A percentile compares a stretch with the other conserved stretches of the same genome.
Conservation (phyloP, 2,329 filamentous ascomycete species). For the Microdochium nivale region DNA sequence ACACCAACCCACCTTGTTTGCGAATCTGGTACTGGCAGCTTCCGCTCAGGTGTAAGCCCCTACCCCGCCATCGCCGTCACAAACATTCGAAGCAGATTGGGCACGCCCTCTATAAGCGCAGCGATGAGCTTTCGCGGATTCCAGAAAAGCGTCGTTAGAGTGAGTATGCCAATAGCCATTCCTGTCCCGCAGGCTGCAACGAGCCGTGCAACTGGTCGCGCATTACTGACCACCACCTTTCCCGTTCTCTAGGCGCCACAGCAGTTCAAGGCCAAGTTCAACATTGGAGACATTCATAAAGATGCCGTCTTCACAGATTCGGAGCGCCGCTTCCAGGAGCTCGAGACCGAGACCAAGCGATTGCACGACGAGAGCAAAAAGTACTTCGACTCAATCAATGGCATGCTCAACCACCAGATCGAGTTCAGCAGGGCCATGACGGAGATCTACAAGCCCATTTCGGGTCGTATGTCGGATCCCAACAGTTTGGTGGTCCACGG, state of each 20-base stretch:
- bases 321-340: conserved; percentile 85
- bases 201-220: too few species aligned
- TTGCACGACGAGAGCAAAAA: conserved; percentile 91
- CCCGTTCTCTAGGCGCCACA: conserved; percentile 61
- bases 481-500: conserved; percentile 73
- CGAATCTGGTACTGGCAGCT: not conserved
- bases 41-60: not conserved
- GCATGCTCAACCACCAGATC: conserved; percentile 96
- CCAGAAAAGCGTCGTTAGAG: conserved; percentile 79
- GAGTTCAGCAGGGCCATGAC: conserved; percentile 94
- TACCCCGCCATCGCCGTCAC: conserved; percentile 6
- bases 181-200: not conserved
- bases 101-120: conserved; percentile 3
- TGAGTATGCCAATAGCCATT: conserved; percentile 35
- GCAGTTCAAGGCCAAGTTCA: conserved; percentile 84
- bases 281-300: conserved; percentile 91
- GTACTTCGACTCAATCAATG: conserved; percentile 96
- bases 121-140: conserved; percentile 96
- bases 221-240: conserved; percentile 3
- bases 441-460: conserved; percentile 97
- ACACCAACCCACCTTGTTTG: not conserved
- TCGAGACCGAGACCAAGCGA: conserved; percentile 93
- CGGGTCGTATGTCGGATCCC: conserved; percentile 88
- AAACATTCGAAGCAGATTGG: not conserved
- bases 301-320: conserved; percentile 92